Evolutionary conservation across 306 rosid genomes (phyloP).

Genomic region (Acmispon strigosus): DNA sequence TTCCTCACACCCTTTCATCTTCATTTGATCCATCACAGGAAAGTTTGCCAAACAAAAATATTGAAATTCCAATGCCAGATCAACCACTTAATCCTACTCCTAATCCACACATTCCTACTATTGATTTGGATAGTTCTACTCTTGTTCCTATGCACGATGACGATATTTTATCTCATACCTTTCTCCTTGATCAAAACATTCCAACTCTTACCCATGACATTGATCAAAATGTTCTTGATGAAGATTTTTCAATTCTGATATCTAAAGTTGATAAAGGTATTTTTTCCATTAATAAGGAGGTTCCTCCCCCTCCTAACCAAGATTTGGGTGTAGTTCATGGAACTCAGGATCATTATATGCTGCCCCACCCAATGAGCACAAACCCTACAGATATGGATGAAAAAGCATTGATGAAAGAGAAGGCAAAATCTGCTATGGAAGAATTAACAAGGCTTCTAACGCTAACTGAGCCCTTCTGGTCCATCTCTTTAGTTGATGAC

Average conservation of each 20-base stretch:
- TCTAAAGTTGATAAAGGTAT: background rate
- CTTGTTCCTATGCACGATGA: background rate
- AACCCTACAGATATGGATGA: slow-evolving; percentile 22
- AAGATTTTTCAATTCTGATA: no score
- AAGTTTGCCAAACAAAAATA: slow-evolving; percentile 18
- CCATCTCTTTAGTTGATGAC: slow-evolving; percentile 15
- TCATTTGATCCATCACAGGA: background rate
- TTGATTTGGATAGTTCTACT: background rate
- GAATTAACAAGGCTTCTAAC: slow-evolving; percentile 39
- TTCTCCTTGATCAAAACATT: background rate
- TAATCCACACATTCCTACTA: background rate
- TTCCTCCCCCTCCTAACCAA: background rate
- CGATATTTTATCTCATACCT: background rate
- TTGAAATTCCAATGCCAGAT: background rate
- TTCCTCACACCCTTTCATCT: slow-evolving; percentile 11
- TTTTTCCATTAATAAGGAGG: background rate
- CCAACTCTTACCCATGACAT: background rate
- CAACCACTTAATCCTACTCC: background rate
- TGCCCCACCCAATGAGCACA: background rate
- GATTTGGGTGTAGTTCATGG: background rate
- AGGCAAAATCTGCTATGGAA: slow-evolving; percentile 40
- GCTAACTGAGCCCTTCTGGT: slow-evolving; percentile 58
- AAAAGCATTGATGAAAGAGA: slow-evolving; percentile 29
- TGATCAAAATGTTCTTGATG: background rate
- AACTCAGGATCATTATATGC: background rate